phyloP scores from a whole-genome alignment of 306 rosid species.

The Astragalus membranaceus region DNA sequence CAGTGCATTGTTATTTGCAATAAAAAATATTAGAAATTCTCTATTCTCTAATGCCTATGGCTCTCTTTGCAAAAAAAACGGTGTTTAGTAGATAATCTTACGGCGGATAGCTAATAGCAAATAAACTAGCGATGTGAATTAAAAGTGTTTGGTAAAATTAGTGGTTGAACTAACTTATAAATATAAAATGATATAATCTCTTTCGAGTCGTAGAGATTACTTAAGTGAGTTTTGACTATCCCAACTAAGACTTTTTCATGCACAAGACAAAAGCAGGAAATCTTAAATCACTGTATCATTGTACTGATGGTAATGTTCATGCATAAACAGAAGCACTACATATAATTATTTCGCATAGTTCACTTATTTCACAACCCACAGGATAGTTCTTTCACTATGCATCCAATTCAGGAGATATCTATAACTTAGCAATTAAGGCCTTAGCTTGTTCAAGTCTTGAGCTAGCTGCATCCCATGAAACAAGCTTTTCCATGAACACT shows the following conservation, averaged over 20 bases:
- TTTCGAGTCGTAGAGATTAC: too few species aligned
- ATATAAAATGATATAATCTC: too few species aligned
- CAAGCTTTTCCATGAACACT: constrained; percentile 55
- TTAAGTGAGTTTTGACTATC: background rate
- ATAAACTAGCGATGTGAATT: too few species aligned
- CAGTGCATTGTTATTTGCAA: background rate
- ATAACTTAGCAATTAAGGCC: constrained; percentile 35
- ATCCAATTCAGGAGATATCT: constrained; percentile 19
- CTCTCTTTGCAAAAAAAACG: too few species aligned
- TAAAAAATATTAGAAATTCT: background rate
- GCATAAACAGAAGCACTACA: background rate
- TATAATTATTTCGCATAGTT: background rate
- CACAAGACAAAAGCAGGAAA: background rate
- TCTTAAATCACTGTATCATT: background rate
- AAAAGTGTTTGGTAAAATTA: too few species aligned
- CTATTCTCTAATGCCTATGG: too few species aligned
- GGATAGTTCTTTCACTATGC: constrained; percentile 15
- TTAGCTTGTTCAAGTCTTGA: constrained; percentile 56
- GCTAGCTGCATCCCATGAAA: constrained; percentile 70
- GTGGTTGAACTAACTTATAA: too few species aligned
- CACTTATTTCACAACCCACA: background rate
- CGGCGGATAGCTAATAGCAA: too few species aligned
- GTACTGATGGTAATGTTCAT: background rate
- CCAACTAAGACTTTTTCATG: background rate
- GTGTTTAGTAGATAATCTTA: too few species aligned